phyloP scores from a whole-genome alignment of 805 yeast genomes.

The Starmerella vitae region DNA sequence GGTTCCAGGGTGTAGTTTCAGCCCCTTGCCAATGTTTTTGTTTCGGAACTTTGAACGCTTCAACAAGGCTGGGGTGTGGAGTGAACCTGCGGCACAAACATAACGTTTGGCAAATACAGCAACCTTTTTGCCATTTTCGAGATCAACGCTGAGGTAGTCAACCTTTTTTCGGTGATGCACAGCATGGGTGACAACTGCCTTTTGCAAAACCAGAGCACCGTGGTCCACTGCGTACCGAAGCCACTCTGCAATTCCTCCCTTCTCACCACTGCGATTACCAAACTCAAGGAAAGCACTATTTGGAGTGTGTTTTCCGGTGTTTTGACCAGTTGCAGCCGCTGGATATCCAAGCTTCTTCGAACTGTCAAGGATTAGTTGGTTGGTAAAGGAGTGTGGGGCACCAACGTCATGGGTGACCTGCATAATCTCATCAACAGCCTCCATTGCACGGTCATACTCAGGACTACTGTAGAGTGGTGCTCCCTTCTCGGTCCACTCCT shows the following conservation, averaged over 20 bases:
- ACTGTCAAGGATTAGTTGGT: conserved; percentile 34
- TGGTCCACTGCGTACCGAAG: conserved; percentile 34
- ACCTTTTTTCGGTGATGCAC: conserved; percentile 35
- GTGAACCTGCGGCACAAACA: conserved; percentile 36
- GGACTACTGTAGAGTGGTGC: conserved; percentile 36
- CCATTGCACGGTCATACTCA: conserved; percentile 34
- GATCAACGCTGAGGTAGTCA: conserved; percentile 32
- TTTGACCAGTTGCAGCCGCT: conserved; percentile 34
- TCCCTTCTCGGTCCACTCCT: conserved; percentile 38
- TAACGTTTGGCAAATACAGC: conserved; percentile 34
- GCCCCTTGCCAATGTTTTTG: conserved; percentile 37
- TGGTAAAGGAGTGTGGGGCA: conserved; percentile 33
- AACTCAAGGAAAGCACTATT: conserved; percentile 37
- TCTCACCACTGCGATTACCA: conserved; percentile 40
- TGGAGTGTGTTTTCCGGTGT: conserved; percentile 32
- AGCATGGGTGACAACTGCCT: conserved; percentile 32
- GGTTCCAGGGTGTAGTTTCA: conserved; percentile 40
- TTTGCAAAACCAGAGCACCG: conserved; percentile 37
- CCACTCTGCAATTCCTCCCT: conserved; percentile 41
- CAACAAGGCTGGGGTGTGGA: conserved; percentile 38
- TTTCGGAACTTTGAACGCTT: conserved; percentile 38
- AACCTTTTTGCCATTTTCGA: conserved; percentile 19
- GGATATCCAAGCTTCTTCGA: conserved; percentile 35
- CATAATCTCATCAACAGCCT: conserved; percentile 37
- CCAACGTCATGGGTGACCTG: conserved; percentile 33